These are phyloP conservation scores for Beauveria scarabaeidicola DNA, from an alignment of 2,329 filamentous ascomycete species.

Conservation along the genomic window DNA sequence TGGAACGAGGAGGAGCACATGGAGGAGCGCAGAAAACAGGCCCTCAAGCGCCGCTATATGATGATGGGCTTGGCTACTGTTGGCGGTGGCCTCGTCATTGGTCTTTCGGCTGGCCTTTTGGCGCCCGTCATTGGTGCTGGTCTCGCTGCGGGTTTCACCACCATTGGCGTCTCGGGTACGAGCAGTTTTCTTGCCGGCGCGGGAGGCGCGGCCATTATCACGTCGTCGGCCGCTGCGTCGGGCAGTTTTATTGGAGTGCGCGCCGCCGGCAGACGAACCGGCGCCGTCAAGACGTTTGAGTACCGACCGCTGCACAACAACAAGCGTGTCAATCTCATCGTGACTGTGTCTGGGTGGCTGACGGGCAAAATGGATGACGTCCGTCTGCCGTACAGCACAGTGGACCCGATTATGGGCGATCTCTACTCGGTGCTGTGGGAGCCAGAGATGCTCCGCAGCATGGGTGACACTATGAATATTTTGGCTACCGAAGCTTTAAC, in stretches of 20 bases:
- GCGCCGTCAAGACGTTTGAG: conserved; percentile 91
- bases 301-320: conserved; percentile 96
- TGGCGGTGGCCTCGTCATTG: conserved; percentile 89
- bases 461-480: conserved; percentile 98
- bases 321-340: conserved; percentile 89
- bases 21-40: conserved; percentile 72
- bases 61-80: conserved; percentile 97
- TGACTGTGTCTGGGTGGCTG: conserved; percentile 97
- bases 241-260: conserved; percentile 79
- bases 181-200: conserved; percentile 82
- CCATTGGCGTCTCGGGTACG: conserved; percentile 86
- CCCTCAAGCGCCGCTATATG: conserved; percentile 74
- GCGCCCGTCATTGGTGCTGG: conserved; percentile 92
- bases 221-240: conserved; percentile 76
- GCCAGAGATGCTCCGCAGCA: conserved; percentile 93
- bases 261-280: conserved; percentile 80
- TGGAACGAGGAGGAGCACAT: conserved; percentile 98
- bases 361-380: conserved; percentile 97
- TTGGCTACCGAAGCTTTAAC: conserved; percentile 96
- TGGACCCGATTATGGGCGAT: conserved; percentile 96
- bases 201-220: conserved; percentile 89
- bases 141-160: conserved; percentile 87
- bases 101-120: conserved; percentile 81
- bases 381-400: conserved; percentile 86
- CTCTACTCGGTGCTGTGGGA: conserved; percentile 97